phyloP scores from a whole-genome alignment of 2,329 filamentous ascomycete species.

The Ascochyta pisi region DNA sequence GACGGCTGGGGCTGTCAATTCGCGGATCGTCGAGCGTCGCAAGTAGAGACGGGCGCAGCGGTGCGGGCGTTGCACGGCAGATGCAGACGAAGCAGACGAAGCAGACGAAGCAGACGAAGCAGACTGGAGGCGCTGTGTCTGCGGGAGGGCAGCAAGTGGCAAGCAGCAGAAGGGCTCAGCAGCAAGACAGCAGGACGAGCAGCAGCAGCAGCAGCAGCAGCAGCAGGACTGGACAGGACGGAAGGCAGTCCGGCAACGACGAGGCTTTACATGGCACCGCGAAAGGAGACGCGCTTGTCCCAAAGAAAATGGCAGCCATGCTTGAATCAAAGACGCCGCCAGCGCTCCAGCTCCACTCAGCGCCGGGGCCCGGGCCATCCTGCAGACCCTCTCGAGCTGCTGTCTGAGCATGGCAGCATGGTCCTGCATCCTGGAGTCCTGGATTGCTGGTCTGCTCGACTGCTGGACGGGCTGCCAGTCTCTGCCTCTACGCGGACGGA shows the following conservation, averaged over 20 bases:
- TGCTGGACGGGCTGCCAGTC: background rate
- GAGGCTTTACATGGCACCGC: conserved; percentile 20
- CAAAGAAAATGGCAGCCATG: conserved; percentile 13
- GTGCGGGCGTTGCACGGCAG: conserved; percentile 36
- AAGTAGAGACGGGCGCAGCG: conserved; percentile 33
- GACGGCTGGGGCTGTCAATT: conserved; percentile 27
- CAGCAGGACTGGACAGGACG: background rate
- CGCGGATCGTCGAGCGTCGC: conserved; percentile 28
- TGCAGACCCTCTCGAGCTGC: conserved; percentile 24
- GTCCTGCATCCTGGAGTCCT: background rate
- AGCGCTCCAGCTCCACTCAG: conserved; percentile 18
- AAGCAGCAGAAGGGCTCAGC: background rate
- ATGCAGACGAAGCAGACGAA: conserved; percentile 8
- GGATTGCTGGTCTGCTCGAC: background rate
- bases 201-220: background rate
- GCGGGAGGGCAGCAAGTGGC: background rate
- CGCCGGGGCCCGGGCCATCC: conserved; percentile 22
- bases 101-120: background rate
- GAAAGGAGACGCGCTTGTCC: conserved; percentile 26
- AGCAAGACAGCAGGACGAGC: background rate
- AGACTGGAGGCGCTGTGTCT: too few relatives aligned
- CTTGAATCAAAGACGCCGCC: conserved; percentile 29
- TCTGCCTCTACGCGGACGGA: background rate
- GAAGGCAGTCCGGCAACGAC: conserved; percentile 7
- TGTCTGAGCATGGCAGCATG: conserved; percentile 7